phyloP scores from a whole-genome alignment of 305 asterid species.

The Striga hermonthica region DNA sequence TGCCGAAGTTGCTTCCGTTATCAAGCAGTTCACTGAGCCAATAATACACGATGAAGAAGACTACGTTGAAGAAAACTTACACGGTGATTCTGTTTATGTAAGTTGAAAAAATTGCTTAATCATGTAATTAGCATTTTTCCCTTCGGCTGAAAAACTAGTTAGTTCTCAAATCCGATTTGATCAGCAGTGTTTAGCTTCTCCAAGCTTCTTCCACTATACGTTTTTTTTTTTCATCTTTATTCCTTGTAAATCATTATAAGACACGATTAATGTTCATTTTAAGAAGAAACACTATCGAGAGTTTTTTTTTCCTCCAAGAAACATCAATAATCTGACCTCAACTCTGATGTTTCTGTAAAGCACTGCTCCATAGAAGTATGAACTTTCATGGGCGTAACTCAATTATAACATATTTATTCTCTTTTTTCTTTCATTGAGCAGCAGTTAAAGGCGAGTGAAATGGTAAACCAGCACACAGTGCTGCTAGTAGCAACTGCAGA shows the following conservation, averaged over 20 bases:
- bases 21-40: conserved; percentile 81
- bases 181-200: conserved; percentile 20
- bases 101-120: conserved; percentile 35
- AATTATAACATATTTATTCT: conserved; percentile 5
- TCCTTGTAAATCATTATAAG: conserved; percentile 7
- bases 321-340: conserved; percentile 16
- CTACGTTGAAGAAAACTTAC: conserved; percentile 43
- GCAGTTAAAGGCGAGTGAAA: conserved; percentile 46
- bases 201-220: conserved; percentile 22
- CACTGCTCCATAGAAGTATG: conserved; percentile 8
- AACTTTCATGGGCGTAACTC: conserved; percentile 24
- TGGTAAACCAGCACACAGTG: conserved; percentile 57
- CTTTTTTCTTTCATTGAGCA: conserved; percentile 35
- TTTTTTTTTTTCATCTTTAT: conserved; percentile 3
- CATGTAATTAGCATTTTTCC: conserved; percentile 1
- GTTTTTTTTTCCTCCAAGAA: no score
- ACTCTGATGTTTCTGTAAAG: conserved; percentile 3
- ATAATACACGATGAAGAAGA: conserved; percentile 45
- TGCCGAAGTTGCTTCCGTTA: conserved; percentile 84
- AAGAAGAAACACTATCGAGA: conserved; percentile 12
- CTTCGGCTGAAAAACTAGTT: conserved; percentile 26
- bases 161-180: conserved; percentile 18
- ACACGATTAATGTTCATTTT: neutral
- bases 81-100: conserved; percentile 55
- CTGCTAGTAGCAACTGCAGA: conserved; percentile 87